phyloP scores from a whole-genome alignment of 2,329 filamentous ascomycete species.

The Basipetospora chlamydospora region DNA sequence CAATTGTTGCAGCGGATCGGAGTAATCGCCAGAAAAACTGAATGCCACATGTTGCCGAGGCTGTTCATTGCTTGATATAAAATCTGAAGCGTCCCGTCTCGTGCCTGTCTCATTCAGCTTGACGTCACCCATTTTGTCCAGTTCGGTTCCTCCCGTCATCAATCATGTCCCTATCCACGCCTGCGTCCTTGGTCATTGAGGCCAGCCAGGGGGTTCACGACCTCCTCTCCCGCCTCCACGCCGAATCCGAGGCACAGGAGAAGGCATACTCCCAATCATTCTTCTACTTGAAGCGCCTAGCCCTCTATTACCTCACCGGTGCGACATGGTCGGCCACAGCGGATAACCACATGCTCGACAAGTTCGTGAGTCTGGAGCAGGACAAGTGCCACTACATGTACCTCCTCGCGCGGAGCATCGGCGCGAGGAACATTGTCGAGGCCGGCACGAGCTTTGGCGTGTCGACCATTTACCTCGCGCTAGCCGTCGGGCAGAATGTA shows the following conservation, averaged over 20 bases:
- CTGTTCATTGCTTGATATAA: no score
- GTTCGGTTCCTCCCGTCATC: no score
- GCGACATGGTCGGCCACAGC: constrained; percentile 8
- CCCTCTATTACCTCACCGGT: constrained; percentile 16
- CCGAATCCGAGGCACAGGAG: constrained; percentile 10
- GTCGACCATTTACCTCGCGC: constrained; percentile 46
- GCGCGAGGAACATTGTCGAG: constrained; percentile 39
- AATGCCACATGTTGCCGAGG: no score
- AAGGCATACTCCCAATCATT: constrained; percentile 11
- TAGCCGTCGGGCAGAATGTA: constrained; percentile 37
- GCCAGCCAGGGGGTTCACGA: constrained; percentile 12
- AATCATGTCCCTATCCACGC: background rate
- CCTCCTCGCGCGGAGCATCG: constrained; percentile 30
- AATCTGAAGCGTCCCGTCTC: no score
- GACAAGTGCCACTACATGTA: constrained; percentile 45
- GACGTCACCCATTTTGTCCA: no score
- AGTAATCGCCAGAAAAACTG: no score
- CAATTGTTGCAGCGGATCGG: no score
- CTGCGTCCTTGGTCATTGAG: constrained; percentile 5
- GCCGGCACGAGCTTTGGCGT: constrained; percentile 48
- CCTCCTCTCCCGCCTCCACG: constrained; percentile 14
- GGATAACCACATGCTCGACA: constrained; percentile 21
- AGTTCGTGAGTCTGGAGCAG: constrained; percentile 43
- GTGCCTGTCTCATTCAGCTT: no score
- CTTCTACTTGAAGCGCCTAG: constrained; percentile 13